Base-by-base conservation (phyloP, 2,329 filamentous ascomycete species). In the Penicillium sp. region DNA sequence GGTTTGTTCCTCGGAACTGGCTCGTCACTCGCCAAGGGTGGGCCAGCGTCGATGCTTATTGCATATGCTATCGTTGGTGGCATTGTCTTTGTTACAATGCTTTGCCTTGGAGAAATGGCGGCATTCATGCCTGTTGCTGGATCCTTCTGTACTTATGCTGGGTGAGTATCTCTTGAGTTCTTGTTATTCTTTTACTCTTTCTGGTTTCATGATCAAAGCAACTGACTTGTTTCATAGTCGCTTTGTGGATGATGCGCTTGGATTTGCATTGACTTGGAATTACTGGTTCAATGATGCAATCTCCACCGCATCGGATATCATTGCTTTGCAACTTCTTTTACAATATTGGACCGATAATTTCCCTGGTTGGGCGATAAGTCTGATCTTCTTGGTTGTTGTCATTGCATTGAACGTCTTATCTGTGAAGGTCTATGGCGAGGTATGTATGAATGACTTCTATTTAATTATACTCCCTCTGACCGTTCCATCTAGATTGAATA, bases 241-340 rank as follows among this genome's bases (percentile, higher is more conserved):
- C 2, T 78, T 75, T 40, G 74, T 78, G 16, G 75, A 77, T 56
- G 74, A 76, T 58, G 72, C 74, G 2, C 63, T 75, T 43, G 75
- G 75, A 0, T 77, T 78, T 54, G 74, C 74, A 18, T 59, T 76
- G 23, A 76, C 73, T 7, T 77, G 76, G 75, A 76, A 77, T 50
- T 76, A 77, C 58, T 87, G 84, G 84, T 85, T 86, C 62, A 86
- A 87, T 65, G 83, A 87, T 69, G 84, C 84, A 1, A 79, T 84
- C 0, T 79, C 78, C 0, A 83, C 79, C 1, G 84, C 84, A 0
- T 76, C 83, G 0, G 84, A 88, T 70, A 70, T 87, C 26, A 81
- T 86, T 18, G 79, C 82, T 0, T 67, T 84, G 32, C 81, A 84
- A 64, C 70, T 87, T 2, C 64, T 87, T 1, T 69, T 86, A 48